Conservation (phyloP, 257 asterid genomes). For the Nyctanthes arbortristis region DNA sequence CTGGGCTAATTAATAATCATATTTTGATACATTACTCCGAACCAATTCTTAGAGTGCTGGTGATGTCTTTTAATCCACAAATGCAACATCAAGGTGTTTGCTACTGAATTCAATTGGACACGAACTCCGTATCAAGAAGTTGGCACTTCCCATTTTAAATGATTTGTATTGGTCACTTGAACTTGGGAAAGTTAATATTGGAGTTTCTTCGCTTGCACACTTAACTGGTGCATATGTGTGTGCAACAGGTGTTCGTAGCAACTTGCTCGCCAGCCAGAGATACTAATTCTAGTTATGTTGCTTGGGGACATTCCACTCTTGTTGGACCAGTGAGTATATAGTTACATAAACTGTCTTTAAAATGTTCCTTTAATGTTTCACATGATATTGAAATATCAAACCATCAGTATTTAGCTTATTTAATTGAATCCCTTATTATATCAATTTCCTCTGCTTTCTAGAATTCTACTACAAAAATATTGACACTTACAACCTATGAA, state of each 20-base stretch:
- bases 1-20: neutral
- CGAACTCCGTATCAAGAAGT: neutral
- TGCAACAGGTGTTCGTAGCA: conserved; percentile 73
- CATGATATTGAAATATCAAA: conserved; percentile 17
- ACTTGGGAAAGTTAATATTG: conserved; percentile 5
- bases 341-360: conserved; percentile 3
- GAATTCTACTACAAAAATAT: neutral
- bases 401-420: conserved; percentile 15
- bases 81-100: neutral
- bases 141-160: neutral
- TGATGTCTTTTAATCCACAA: neutral
- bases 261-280: conserved; percentile 95
- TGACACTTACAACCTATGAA: conserved; percentile 16
- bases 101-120: neutral
- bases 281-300: conserved; percentile 65
- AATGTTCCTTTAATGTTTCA: conserved; percentile 1
- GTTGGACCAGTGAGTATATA: conserved; percentile 78
- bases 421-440: neutral
- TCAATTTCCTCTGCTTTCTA: conserved; percentile 13
- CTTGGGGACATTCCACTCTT: conserved; percentile 95
- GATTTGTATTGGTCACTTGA: neutral
- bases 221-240: conserved; percentile 22
- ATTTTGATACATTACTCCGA: neutral
- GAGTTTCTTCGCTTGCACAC: neutral
- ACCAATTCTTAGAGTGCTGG: neutral